A percentile compares a stretch with the other conserved stretches of the same genome.
phyloP scores from a whole-genome alignment of 2,329 filamentous ascomycete species.

The Truncatella angustata region DNA sequence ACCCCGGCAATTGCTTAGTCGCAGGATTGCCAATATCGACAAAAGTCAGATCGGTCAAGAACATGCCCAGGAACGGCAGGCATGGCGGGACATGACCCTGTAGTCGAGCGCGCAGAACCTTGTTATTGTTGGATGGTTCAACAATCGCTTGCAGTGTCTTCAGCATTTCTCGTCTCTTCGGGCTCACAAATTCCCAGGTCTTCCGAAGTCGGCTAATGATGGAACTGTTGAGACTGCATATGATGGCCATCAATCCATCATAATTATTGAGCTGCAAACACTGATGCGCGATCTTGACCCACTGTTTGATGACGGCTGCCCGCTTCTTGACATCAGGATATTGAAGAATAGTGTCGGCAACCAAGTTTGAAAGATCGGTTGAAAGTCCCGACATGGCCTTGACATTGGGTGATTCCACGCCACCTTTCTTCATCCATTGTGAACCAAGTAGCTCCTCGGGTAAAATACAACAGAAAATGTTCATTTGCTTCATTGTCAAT shows the following conservation, averaged over 20 bases:
- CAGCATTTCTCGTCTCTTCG: constrained; percentile 77
- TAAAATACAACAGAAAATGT: constrained; percentile 85
- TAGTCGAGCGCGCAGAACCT: constrained; percentile 77
- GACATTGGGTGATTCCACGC: constrained; percentile 79
- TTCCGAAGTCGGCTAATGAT: constrained; percentile 83
- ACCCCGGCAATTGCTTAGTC: constrained; percentile 68
- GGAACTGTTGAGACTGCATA: constrained; percentile 89
- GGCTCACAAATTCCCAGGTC: constrained; percentile 88
- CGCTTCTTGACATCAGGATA: constrained; percentile 91
- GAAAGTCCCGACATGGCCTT: constrained; percentile 91
- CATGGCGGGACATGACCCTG: constrained; percentile 88
- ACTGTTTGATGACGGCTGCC: constrained; percentile 89
- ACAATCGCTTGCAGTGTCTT: constrained; percentile 80
- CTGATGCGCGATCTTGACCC: constrained; percentile 90
- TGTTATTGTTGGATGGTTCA: constrained; percentile 88
- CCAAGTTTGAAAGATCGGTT: constrained; percentile 87
- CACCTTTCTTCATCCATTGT: constrained; percentile 90
- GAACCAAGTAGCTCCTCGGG: constrained; percentile 89
- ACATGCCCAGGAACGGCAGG: constrained; percentile 93
- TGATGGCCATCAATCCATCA: constrained; percentile 94
- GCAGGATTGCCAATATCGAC: constrained; percentile 91
- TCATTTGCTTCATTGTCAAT: constrained; percentile 87
- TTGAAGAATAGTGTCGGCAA: constrained; percentile 87
- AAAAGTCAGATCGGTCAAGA: constrained; percentile 93
- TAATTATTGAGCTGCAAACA: constrained; percentile 93